These are phyloP conservation scores for Candida manassasensis DNA, from an alignment of 805 yeast species.

Conservation along the genomic window DNA sequence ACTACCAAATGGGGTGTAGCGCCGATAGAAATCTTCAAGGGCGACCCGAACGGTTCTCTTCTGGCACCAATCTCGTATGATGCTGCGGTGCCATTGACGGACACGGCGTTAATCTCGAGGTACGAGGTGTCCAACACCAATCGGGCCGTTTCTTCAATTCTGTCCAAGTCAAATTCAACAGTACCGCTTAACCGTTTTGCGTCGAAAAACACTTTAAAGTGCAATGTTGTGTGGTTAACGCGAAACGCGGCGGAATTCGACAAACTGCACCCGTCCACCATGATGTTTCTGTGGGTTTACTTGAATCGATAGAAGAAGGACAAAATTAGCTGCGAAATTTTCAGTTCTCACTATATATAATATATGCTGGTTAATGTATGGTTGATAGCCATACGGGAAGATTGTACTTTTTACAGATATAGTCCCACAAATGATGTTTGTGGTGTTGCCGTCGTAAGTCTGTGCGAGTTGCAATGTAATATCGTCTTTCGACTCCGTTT, in stretches of 20 bases:
- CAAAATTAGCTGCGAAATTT: no score
- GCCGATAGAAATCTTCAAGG: conserved; percentile 16
- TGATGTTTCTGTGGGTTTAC: neutral
- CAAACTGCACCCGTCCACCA: conserved; percentile 22
- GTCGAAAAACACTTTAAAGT: conserved; percentile 22
- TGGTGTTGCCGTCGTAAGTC: no score
- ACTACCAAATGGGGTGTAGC: conserved; percentile 9
- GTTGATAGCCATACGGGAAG: no score
- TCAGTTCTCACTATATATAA: no score
- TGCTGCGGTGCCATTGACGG: conserved; percentile 15
- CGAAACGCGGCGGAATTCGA: conserved; percentile 26
- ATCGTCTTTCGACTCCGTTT: no score
- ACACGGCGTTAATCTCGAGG: conserved; percentile 15
- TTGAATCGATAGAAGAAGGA: no score
- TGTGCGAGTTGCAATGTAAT: no score
- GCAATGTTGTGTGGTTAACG: conserved; percentile 16
- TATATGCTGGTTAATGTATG: no score
- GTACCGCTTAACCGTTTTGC: conserved; percentile 18
- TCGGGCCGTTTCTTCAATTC: conserved; percentile 3
- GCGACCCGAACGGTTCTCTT: conserved; percentile 21
- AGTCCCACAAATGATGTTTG: no score
- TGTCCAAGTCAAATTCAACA: conserved; percentile 17
- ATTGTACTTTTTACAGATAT: no score
- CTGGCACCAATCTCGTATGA: conserved; percentile 11
- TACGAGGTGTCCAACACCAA: conserved; percentile 25